Percentiles rank a stretch among this genome's conserved stretches.
These are phyloP conservation scores for Neopestalotiopsis rosae DNA, from an alignment of 2,329 filamentous ascomycete genomes.

Conservation along the genomic window DNA sequence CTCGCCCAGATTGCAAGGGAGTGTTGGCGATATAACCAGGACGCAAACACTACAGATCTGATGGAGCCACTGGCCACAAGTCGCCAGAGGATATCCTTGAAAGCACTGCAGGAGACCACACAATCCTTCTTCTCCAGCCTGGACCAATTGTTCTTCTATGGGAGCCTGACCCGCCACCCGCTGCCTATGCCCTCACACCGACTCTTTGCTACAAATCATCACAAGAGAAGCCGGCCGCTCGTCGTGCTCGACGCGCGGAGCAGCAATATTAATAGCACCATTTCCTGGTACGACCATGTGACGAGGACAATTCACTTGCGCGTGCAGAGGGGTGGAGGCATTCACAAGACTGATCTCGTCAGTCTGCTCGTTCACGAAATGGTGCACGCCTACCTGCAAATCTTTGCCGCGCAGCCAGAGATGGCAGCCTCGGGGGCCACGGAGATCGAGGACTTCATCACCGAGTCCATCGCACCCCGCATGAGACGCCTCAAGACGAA, in stretches of 20 bases:
- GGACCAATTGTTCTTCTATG: conserved; percentile 3
- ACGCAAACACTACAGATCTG: neutral
- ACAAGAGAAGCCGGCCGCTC: neutral
- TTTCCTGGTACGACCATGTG: neutral
- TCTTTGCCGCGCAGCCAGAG: neutral
- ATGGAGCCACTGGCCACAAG: neutral
- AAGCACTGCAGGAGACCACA: neutral
- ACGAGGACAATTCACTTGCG: neutral
- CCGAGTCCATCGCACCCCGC: neutral
- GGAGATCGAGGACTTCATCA: neutral
- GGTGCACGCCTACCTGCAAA: neutral
- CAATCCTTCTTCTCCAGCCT: neutral
- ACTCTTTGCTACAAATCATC: neutral
- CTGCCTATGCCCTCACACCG: neutral
- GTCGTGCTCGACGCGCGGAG: neutral
- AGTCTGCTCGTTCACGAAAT: neutral
- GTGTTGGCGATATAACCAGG: neutral
- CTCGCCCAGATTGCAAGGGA: neutral
- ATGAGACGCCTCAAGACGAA: neutral
- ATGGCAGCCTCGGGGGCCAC: neutral
- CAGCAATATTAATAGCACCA: neutral
- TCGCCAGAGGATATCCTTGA: neutral
- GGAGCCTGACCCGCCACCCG: neutral
- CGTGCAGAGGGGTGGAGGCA: neutral
- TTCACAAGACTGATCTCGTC: neutral